Conservation (phyloP, 345 rosid species). For the Cardamine resedifolia region DNA sequence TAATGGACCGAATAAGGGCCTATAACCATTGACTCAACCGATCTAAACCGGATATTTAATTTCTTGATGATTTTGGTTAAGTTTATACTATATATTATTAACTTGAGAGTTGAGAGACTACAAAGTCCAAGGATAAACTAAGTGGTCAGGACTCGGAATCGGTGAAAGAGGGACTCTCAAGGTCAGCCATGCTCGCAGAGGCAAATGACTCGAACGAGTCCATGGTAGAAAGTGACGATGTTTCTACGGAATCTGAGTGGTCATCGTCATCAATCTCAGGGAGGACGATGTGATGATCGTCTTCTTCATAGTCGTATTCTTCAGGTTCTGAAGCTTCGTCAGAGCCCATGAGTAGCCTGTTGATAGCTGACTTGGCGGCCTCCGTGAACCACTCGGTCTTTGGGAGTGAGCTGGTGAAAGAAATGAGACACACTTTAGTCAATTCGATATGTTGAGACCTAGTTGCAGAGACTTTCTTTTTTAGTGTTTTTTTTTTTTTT, state of each 20-base stretch:
- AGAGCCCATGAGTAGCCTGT: conserved; percentile 66
- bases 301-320: conserved; percentile 47
- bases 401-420: conserved; percentile 55
- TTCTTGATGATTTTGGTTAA: background rate
- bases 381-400: conserved; percentile 93
- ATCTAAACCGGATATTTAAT: background rate
- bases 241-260: conserved; percentile 56
- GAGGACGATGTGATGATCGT: conserved; percentile 49
- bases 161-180: conserved; percentile 67
- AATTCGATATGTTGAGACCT: background rate
- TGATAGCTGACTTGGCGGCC: conserved; percentile 84
- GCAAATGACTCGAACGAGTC: conserved; percentile 83
- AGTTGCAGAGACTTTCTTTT: background rate
- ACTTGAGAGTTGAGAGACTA: background rate
- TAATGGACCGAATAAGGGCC: conserved; percentile 26
- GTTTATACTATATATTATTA: background rate
- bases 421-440: background rate
- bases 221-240: conserved; percentile 65
- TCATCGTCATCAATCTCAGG: conserved; percentile 39
- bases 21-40: background rate
- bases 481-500: no score
- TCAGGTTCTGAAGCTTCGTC: conserved; percentile 59
- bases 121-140: background rate
- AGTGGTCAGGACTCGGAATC: conserved; percentile 60
- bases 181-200: conserved; percentile 95